These are phyloP conservation scores for Phlyctochytrium arcticum DNA, from an alignment of 192 early-diverging fungal genomes.

Conservation along the genomic window DNA sequence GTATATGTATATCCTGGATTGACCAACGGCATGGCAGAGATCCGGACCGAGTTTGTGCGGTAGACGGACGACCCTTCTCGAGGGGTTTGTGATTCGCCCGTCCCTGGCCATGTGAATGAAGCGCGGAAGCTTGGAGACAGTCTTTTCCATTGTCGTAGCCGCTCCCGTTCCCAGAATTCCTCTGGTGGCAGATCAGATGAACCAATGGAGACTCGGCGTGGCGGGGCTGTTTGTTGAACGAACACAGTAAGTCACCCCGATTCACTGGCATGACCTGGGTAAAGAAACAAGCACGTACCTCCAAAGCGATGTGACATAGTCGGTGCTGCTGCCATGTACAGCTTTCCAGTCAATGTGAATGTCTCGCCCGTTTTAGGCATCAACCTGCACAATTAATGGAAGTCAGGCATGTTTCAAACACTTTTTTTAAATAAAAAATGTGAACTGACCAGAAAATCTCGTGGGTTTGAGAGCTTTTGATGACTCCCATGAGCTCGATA, in stretches of 20 bases:
- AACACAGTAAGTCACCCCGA: too few relatives aligned
- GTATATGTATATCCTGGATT: constrained; percentile 55
- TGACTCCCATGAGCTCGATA: constrained; percentile 63
- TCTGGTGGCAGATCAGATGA: constrained; percentile 25
- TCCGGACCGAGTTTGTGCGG: constrained; percentile 1
- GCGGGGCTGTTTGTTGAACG: too few relatives aligned
- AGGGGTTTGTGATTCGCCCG: constrained; percentile 41
- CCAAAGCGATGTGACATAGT: constrained; percentile 61
- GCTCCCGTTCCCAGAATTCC: constrained; percentile 67
- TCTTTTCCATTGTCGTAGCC: constrained; percentile 53
- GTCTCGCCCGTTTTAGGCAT: constrained; percentile 69
- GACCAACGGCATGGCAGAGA: constrained; percentile 30
- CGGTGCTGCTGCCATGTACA: constrained; percentile 68
- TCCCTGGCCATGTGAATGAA: constrained; percentile 65
- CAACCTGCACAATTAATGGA: constrained; percentile 42
- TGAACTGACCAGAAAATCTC: constrained; percentile 60
- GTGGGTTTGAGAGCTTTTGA: constrained; percentile 61
- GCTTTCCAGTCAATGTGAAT: constrained; percentile 62
- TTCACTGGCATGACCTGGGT: too few relatives aligned
- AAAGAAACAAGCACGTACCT: too few relatives aligned
- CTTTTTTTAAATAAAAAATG: neutral
- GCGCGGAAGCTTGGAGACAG: constrained; percentile 56
- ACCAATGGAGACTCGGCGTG: constrained; percentile 12
- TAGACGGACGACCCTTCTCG: constrained; percentile 11
- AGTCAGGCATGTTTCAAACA: neutral